These are phyloP conservation scores for Sphaerobolus stellatus DNA, from an alignment of 1,284 basidiomycete genomes.

Conservation along the genomic window DNA sequence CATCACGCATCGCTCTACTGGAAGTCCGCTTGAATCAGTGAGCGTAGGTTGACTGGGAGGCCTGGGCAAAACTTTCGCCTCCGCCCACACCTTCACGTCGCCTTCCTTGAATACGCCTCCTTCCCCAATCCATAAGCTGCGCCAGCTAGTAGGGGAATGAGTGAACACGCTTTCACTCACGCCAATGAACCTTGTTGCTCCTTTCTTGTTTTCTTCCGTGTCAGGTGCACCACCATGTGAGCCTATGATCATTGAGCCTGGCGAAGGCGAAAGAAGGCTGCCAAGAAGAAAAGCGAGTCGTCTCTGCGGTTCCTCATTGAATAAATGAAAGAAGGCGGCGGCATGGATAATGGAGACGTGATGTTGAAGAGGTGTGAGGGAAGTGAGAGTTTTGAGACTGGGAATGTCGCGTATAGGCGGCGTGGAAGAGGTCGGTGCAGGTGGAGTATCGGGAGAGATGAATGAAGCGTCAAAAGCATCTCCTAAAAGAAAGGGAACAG, in stretches of 20 bases:
- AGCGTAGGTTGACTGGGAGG: neutral
- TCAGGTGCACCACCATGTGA: slow-evolving; percentile 28
- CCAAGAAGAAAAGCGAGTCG: slow-evolving; percentile 30
- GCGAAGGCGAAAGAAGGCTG: slow-evolving; percentile 29
- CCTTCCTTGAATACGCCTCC: slow-evolving; percentile 7
- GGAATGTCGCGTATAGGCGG: slow-evolving; percentile 13
- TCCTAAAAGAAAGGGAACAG: slow-evolving; percentile 34
- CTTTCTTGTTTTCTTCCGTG: neutral
- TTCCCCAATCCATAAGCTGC: slow-evolving; percentile 5
- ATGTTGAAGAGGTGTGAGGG: slow-evolving; percentile 34
- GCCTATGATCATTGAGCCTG: slow-evolving; percentile 34
- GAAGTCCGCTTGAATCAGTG: no score
- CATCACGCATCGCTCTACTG: neutral
- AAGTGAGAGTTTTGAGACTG: slow-evolving; percentile 25
- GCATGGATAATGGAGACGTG: slow-evolving; percentile 33
- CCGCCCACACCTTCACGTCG: neutral
- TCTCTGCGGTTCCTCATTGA: slow-evolving; percentile 33
- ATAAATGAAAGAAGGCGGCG: slow-evolving; percentile 38
- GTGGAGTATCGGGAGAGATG: slow-evolving; percentile 19
- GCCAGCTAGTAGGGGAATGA: slow-evolving; percentile 10
- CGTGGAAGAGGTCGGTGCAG: neutral
- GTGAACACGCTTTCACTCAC: neutral
- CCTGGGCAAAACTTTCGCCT: neutral
- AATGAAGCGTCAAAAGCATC: slow-evolving; percentile 30
- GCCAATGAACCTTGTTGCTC: neutral